Evolutionary conservation across 768 basidiomycete genomes (phyloP).

Genomic region (Mycena capillaripes): DNA sequence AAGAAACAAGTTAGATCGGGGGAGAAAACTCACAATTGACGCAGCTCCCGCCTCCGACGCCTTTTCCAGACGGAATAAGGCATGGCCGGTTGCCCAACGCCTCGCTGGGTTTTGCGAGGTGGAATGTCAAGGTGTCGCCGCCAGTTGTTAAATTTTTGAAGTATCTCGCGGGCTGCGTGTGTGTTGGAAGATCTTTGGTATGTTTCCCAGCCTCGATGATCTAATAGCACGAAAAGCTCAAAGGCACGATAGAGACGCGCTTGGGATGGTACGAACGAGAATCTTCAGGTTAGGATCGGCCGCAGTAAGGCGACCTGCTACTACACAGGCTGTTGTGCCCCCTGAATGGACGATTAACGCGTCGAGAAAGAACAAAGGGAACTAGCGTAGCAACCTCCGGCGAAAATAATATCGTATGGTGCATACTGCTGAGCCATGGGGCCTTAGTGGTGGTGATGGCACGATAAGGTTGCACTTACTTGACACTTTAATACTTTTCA

Average conservation of each 20-base stretch:
- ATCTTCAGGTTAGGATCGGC: constrained; percentile 70
- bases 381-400: constrained; percentile 63
- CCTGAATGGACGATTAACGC: constrained; percentile 43
- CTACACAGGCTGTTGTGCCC: constrained; percentile 70
- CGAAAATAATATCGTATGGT: constrained; percentile 49
- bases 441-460: too few relatives aligned
- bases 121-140: constrained; percentile 59
- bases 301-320: constrained; percentile 66
- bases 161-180: constrained; percentile 69
- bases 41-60: constrained; percentile 73
- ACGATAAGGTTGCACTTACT: too few relatives aligned
- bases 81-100: constrained; percentile 58
- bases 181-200: constrained; percentile 58
- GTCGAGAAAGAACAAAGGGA: neutral
- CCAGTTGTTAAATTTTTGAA: constrained; percentile 54
- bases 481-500: too few relatives aligned
- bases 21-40: constrained; percentile 64
- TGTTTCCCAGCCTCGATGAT: constrained; percentile 72
- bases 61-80: constrained; percentile 61
- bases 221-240: constrained; percentile 37
- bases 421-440: constrained; percentile 10
- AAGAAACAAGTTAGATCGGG: neutral
- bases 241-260: neutral
- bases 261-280: constrained; percentile 51
- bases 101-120: constrained; percentile 59